phyloP scores from a whole-genome alignment of 2,329 filamentous ascomycete genomes.

The Tolypocladium tundrense region DNA sequence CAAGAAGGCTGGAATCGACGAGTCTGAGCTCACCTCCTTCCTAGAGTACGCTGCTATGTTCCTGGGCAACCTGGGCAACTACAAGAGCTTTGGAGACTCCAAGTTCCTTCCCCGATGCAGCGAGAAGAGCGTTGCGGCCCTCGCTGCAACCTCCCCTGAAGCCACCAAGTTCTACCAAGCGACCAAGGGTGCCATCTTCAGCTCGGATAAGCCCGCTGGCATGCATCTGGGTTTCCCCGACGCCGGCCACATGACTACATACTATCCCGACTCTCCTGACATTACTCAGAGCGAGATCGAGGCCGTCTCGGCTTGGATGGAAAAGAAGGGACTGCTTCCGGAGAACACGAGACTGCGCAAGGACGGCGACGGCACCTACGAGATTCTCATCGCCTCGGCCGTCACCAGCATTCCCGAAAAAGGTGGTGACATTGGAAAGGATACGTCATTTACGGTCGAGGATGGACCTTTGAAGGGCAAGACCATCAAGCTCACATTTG shows the following conservation, averaged over 20 bases:
- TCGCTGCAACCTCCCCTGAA: constrained; percentile 51
- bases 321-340: constrained; percentile 57
- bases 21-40: constrained; percentile 56
- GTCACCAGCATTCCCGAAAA: constrained; percentile 45
- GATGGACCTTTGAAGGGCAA: constrained; percentile 54
- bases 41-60: constrained; percentile 72
- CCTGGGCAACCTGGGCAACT: constrained; percentile 72
- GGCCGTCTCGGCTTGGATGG: constrained; percentile 62
- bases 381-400: constrained; percentile 66
- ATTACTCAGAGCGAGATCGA: constrained; percentile 70
- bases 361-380: constrained; percentile 51
- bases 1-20: constrained; percentile 51
- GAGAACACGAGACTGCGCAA: constrained; percentile 73
- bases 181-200: constrained; percentile 64
- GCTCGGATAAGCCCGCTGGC: constrained; percentile 49
- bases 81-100: constrained; percentile 77
- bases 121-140: constrained; percentile 51
- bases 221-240: constrained; percentile 71
- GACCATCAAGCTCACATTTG: constrained; percentile 61
- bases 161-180: constrained; percentile 55
- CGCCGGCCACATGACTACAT: constrained; percentile 67
- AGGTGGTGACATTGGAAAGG: constrained; percentile 60
- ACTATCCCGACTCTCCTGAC: constrained; percentile 65
- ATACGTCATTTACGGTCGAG: constrained; percentile 48
- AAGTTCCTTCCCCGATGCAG: constrained; percentile 71